phyloP scores from a whole-genome alignment of 305 asterid genomes.

The Ilex paraguariensis region DNA sequence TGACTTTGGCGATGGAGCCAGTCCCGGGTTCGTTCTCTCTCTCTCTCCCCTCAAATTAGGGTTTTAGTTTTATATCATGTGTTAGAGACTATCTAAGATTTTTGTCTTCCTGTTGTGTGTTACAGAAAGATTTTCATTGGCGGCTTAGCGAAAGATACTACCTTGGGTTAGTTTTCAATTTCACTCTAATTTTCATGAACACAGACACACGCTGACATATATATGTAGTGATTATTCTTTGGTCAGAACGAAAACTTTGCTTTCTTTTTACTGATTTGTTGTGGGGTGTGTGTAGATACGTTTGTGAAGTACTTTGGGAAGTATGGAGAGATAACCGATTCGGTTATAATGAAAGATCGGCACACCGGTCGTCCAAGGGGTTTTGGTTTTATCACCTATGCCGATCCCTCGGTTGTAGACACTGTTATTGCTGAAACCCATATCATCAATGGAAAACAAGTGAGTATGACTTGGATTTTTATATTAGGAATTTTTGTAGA shows the following conservation, averaged over 20 bases:
- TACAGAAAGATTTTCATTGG: constrained; percentile 89
- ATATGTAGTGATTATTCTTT: too few species aligned
- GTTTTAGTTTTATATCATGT: too few species aligned
- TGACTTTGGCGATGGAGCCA: constrained; percentile 89
- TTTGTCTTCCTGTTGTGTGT: not conserved
- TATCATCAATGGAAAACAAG: constrained; percentile 84
- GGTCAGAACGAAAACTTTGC: too few species aligned
- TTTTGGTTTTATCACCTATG: constrained; percentile 87
- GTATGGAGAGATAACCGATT: constrained; percentile 93
- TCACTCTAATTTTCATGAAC: too few species aligned
- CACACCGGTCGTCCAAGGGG: constrained; percentile 92
- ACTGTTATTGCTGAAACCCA: constrained; percentile 86
- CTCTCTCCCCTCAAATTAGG: not conserved
- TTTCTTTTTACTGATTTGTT: not conserved
- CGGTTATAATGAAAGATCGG: constrained; percentile 91
- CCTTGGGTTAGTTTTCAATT: constrained; percentile 42
- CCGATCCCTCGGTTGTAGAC: constrained; percentile 79
- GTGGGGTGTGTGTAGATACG: constrained; percentile 36
- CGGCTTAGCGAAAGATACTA: constrained; percentile 81
- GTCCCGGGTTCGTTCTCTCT: constrained; percentile 64
- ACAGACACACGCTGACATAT: too few species aligned
- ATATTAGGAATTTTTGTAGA: too few species aligned
- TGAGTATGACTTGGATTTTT: constrained; percentile 14
- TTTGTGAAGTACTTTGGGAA: constrained; percentile 90
- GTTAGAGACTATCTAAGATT: constrained; percentile 3